Evolutionary conservation across 2,329 filamentous ascomycete species (phyloP).

Genomic region (Tolypocladium paradoxum): DNA sequence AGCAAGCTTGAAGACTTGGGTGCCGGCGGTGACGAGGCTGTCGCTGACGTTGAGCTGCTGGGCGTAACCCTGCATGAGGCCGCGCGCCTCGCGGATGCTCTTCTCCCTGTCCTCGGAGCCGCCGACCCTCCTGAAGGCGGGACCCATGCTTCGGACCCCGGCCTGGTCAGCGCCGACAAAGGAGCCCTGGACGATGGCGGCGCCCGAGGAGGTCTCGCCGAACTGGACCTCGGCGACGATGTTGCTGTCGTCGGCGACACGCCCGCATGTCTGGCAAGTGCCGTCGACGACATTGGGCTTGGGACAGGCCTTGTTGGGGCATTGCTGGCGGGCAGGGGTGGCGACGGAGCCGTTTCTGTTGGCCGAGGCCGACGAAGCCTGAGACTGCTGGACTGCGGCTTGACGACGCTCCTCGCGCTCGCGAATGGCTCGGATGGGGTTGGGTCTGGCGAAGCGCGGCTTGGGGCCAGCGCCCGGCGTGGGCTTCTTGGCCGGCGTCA

Average conservation of each 20-base stretch:
- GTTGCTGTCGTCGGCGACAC: conserved; percentile 71
- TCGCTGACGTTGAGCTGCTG: conserved; percentile 50
- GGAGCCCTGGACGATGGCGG: conserved; percentile 82
- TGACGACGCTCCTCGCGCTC: conserved; percentile 37
- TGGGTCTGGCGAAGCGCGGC: conserved; percentile 33
- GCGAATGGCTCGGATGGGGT: conserved; percentile 39
- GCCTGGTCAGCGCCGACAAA: conserved; percentile 81
- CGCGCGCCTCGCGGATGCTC: conserved; percentile 46
- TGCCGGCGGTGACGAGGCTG: conserved; percentile 51
- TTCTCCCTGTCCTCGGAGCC: conserved; percentile 48
- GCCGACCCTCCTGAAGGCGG: conserved; percentile 49
- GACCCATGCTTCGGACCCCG: conserved; percentile 57
- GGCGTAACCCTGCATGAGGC: conserved; percentile 52
- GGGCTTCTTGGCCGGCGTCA: conserved; percentile 28
- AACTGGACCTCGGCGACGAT: conserved; percentile 91
- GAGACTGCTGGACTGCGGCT: conserved; percentile 14
- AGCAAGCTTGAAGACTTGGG: conserved; percentile 67
- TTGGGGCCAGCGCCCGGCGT: conserved; percentile 16
- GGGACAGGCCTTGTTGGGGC: conserved; percentile 50
- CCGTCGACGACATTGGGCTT: conserved; percentile 52
- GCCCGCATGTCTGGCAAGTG: conserved; percentile 76
- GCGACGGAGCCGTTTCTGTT: conserved; percentile 20
- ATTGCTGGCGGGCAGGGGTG: conserved; percentile 29
- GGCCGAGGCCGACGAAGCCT: conserved; percentile 16
- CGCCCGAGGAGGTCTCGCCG: conserved; percentile 75